Percentiles rank a stretch among this genome's conserved stretches.
phyloP scores from a whole-genome alignment of 208 protist species.

The Trypanosoma theileri region DNA sequence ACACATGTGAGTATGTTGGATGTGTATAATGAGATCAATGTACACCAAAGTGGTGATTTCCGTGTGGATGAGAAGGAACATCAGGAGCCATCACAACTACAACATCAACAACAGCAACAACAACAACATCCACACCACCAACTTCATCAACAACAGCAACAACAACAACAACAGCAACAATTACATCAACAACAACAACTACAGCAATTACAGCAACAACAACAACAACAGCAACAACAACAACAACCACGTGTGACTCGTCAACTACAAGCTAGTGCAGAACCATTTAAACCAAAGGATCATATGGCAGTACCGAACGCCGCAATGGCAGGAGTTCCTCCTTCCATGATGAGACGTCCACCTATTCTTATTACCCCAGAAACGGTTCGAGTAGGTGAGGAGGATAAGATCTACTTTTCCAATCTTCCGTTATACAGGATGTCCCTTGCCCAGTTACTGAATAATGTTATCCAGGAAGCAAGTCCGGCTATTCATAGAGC shows the following conservation, averaged over 20 bases:
- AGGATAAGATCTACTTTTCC: constrained; percentile 31
- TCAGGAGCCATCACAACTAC: constrained; percentile 24
- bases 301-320: constrained; percentile 8
- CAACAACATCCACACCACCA: constrained; percentile 10
- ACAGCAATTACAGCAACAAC: constrained; percentile 18
- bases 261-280: constrained; percentile 76
- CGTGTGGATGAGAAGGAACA: constrained; percentile 54
- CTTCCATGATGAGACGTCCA: constrained; percentile 33
- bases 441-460: constrained; percentile 65
- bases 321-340: neutral
- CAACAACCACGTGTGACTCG: constrained; percentile 35
- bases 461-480: constrained; percentile 89
- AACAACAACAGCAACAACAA: constrained; percentile 28
- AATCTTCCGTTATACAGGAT: constrained; percentile 35
- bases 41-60: constrained; percentile 79
- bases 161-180: constrained; percentile 9
- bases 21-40: constrained; percentile 65
- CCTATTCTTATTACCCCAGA: constrained; percentile 54
- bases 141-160: constrained; percentile 15
- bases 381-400: constrained; percentile 47
- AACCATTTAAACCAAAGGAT: constrained; percentile 87
- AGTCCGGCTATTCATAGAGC: constrained; percentile 90
- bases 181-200: constrained; percentile 6
- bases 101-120: constrained; percentile 17
- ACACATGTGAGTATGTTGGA: constrained; percentile 49